These are phyloP conservation scores for Microbotryum scabiosae DNA, from an alignment of 1,284 basidiomycete species.

Conservation along the genomic window DNA sequence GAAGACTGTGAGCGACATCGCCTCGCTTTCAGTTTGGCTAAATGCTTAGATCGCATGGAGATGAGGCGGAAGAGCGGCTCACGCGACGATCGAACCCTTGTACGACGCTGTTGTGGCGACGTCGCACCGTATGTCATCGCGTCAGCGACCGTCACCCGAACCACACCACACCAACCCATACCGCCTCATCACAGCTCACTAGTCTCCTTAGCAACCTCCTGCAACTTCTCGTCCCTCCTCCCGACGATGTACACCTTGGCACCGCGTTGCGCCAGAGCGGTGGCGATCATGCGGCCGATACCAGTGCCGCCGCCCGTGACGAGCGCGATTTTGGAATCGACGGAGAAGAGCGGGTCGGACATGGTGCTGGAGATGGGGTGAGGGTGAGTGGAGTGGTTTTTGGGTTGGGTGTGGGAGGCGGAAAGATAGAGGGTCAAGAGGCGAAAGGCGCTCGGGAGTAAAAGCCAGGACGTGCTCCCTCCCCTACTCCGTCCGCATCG, in stretches of 20 bases:
- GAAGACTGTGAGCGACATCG: not conserved
- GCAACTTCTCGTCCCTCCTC: conserved; percentile 4
- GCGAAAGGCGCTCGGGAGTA: too few species aligned
- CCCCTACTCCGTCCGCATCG: too few species aligned
- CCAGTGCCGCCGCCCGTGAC: conserved; percentile 45
- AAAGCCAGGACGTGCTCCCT: too few species aligned
- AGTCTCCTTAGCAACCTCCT: not conserved
- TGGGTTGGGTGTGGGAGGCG: not conserved
- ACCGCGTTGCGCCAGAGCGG: conserved; percentile 43
- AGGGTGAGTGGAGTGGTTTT: too few species aligned
- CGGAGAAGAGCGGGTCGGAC: not conserved
- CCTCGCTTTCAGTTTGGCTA: not conserved
- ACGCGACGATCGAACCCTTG: not conserved
- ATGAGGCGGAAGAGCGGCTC: not conserved
- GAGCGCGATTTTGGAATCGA: conserved; percentile 7
- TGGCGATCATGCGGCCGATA: conserved; percentile 44
- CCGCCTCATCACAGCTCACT: not conserved
- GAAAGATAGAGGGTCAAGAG: not conserved
- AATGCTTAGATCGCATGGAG: too few species aligned
- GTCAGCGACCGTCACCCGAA: too few species aligned
- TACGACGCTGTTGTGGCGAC: too few species aligned
- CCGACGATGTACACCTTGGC: conserved; percentile 42
- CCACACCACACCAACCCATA: not conserved
- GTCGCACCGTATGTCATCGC: too few species aligned
- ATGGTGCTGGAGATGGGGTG: not conserved